Conservation (phyloP, 345 rosid species). For the Populus euphratica region DNA sequence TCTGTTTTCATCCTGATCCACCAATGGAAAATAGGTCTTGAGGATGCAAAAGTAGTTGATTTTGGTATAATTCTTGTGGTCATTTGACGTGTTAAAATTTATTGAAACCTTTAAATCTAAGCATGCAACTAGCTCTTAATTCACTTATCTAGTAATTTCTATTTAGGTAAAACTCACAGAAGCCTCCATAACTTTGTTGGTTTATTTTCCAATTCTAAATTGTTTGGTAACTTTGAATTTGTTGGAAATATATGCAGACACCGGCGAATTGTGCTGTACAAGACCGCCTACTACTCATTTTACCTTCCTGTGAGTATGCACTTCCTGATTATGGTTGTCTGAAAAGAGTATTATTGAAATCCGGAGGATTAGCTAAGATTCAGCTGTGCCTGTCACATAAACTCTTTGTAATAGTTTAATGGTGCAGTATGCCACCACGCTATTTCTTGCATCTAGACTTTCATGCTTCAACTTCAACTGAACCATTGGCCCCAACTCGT, state of each 20-base stretch:
- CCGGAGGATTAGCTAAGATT: not conserved
- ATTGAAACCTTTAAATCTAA: not conserved
- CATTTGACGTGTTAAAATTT: not conserved
- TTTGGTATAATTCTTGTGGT: not conserved
- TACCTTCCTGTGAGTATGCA: constrained; percentile 40
- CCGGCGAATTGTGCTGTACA: constrained; percentile 40
- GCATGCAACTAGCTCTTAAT: not conserved
- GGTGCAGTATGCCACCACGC: no score
- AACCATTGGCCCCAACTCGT: no score
- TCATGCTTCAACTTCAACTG: no score
- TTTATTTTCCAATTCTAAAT: no score
- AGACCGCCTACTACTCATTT: constrained; percentile 47
- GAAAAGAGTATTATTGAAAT: not conserved
- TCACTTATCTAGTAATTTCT: not conserved
- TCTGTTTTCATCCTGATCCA: no score
- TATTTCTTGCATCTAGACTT: no score
- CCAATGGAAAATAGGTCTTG: not conserved
- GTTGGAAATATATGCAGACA: constrained; percentile 26
- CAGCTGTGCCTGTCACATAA: not conserved
- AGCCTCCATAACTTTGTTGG: no score
- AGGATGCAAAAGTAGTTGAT: not conserved
- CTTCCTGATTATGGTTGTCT: not conserved
- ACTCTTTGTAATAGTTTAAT: no score
- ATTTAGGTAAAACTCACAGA: no score
- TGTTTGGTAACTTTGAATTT: not conserved